A percentile compares a stretch with the other conserved stretches of the same genome.
phyloP scores from a whole-genome alignment of 2,329 filamentous ascomycete species.

The Venturia effusa region DNA sequence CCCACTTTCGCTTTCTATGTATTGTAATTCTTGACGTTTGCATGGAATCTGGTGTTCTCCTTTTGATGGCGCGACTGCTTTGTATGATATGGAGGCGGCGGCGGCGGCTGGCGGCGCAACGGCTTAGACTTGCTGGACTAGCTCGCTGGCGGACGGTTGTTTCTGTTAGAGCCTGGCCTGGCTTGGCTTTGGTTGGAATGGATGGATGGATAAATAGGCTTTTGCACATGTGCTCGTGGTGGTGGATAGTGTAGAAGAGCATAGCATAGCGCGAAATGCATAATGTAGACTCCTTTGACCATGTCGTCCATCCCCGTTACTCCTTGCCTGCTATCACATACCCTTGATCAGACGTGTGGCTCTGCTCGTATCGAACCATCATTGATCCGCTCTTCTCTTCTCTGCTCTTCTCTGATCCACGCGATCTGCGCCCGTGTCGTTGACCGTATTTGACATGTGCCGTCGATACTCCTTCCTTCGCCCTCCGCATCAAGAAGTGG shows the following conservation, averaged over 20 bases:
- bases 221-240: neutral
- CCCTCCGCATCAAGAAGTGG: too few species aligned
- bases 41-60: neutral
- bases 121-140: neutral
- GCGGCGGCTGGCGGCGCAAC: neutral
- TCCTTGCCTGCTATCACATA: neutral
- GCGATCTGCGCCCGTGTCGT: too few species aligned
- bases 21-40: neutral
- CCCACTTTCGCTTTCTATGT: neutral
- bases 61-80: neutral
- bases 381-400: too few species aligned
- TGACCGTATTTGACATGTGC: too few species aligned
- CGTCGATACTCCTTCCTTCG: too few species aligned
- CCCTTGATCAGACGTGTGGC: too few species aligned
- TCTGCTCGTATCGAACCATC: too few species aligned
- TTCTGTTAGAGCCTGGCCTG: neutral
- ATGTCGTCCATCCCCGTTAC: neutral
- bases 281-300: neutral
- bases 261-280: neutral
- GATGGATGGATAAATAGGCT: neutral
- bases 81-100: conserved; percentile 3
- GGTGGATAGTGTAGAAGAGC: neutral
- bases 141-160: neutral
- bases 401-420: too few species aligned
- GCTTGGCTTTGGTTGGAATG: neutral